These are phyloP conservation scores for Fusarium cicatricum DNA, from an alignment of 2,329 filamentous ascomycete species.

Conservation along the genomic window DNA sequence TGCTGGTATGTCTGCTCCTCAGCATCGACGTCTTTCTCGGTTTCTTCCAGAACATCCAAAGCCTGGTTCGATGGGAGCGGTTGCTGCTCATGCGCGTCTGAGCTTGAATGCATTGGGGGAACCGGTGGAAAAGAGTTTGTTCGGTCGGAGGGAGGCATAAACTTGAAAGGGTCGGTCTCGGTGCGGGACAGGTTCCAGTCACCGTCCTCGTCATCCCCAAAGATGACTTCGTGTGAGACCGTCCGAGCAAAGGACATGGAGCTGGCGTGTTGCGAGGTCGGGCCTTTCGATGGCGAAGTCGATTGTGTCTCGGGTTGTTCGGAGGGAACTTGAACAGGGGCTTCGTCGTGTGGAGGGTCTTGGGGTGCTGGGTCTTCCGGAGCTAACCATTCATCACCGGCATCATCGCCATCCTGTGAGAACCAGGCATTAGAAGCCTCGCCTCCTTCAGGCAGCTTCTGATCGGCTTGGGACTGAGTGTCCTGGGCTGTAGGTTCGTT, in stretches of 20 bases:
- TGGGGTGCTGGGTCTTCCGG: constrained; percentile 28
- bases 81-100: constrained; percentile 45
- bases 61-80: constrained; percentile 60
- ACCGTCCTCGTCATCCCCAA: constrained; percentile 67
- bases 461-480: constrained; percentile 21
- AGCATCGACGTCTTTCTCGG: constrained; percentile 57
- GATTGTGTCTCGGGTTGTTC: constrained; percentile 22
- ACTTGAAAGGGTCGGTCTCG: constrained; percentile 66
- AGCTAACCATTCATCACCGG: constrained; percentile 38
- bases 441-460: constrained; percentile 4
- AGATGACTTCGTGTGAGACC: constrained; percentile 68
- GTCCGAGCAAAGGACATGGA: constrained; percentile 71
- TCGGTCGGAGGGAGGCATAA: constrained; percentile 64
- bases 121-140: constrained; percentile 71
- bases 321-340: constrained; percentile 13
- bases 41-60: constrained; percentile 61
- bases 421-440: constrained; percentile 29
- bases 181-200: constrained; percentile 64
- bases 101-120: constrained; percentile 50
- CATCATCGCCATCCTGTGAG: constrained; percentile 36
- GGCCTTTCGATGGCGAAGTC: constrained; percentile 35
- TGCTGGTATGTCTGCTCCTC: constrained; percentile 50
- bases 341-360: constrained; percentile 13
- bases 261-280: constrained; percentile 63
- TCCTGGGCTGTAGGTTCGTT: constrained; percentile 13